phyloP scores from a whole-genome alignment of 2,329 filamentous ascomycete species.

The Apiospora koreana region DNA sequence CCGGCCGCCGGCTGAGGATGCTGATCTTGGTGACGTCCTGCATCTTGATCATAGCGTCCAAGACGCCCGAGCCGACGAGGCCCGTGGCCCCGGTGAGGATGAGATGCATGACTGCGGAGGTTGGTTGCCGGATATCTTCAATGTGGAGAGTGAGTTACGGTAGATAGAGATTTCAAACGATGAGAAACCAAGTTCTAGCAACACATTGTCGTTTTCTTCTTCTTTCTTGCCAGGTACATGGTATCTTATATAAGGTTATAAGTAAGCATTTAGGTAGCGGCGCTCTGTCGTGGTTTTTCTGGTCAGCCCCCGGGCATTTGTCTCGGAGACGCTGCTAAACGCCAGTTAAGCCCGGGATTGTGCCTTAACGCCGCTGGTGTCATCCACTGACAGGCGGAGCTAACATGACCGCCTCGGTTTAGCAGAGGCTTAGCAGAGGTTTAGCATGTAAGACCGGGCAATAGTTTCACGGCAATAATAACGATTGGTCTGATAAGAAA shows the following conservation, averaged over 20 bases:
- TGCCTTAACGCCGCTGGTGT: background rate
- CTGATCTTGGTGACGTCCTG: slow-evolving; percentile 63
- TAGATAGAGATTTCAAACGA: background rate
- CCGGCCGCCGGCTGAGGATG: slow-evolving; percentile 62
- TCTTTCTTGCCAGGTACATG: background rate
- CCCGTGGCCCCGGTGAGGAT: slow-evolving; percentile 71
- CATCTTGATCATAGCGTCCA: slow-evolving; percentile 62
- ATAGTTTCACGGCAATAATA: no score
- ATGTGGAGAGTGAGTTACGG: background rate
- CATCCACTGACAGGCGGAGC: background rate
- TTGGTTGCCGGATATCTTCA: background rate
- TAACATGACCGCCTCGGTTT: background rate
- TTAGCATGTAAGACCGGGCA: background rate
- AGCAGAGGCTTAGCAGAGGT: no score
- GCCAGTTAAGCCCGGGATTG: background rate
- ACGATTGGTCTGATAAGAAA: no score
- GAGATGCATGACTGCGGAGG: slow-evolving; percentile 54
- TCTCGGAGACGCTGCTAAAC: background rate
- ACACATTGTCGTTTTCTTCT: background rate
- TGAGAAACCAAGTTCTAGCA: background rate
- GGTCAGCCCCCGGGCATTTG: background rate
- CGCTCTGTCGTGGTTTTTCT: background rate
- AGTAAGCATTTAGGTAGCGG: background rate
- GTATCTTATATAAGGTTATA: background rate
- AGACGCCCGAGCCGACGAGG: slow-evolving; percentile 60